Evolutionary conservation across 139 green algal genomes (phyloP), one percentile per base, ranked within the genome.

Genomic region (Dunaliella primolecta): DNA sequence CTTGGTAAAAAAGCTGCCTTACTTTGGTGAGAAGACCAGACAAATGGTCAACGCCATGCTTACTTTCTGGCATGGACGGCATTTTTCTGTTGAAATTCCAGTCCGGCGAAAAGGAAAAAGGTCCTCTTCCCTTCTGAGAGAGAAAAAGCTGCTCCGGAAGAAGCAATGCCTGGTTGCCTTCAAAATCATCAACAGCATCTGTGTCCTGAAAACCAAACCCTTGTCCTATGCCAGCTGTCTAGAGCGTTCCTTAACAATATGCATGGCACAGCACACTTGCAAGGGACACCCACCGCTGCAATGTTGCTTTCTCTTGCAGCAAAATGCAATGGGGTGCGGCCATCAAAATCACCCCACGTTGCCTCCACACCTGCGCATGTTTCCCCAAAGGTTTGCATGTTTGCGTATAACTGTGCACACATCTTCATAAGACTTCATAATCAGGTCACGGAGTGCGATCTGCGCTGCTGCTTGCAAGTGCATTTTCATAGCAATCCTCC

Each of bases 271-370:
- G 15, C 46, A 64, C 46, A 64, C 46, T 25, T 15, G 15, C 46
- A 64, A 64, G 7, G 15, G 7, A 64, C 78, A 82, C 78, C 15
- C 36, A 82, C 78, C 35, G 78, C 78, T 33, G 46, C 3, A 30
- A 84, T n/a, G 80, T 84, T 84, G 80, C 80, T 46, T 37, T 84
- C 80, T 23, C 11, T 29, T 30, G 90, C 91, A 2, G 85, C 87
- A 35, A 93, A 90, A 86, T 95, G 93, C 70, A 94, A 86, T 25
- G 91, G 86, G 31, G 87, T 93, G 75, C 93, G 86, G 80, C 90
- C 82, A 87, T 95, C 93, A 55, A 93, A 94, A 83, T 94, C 90
- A 1, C 79, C 80, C 29, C 86, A 87, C 32, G 91, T 72, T 3
- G 89, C 79, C n/a, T 89, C 32, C 1, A 88, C 89, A 0, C 89